Conservation (phyloP, 2,329 filamentous ascomycete genomes). For the Fusarium siculi region DNA sequence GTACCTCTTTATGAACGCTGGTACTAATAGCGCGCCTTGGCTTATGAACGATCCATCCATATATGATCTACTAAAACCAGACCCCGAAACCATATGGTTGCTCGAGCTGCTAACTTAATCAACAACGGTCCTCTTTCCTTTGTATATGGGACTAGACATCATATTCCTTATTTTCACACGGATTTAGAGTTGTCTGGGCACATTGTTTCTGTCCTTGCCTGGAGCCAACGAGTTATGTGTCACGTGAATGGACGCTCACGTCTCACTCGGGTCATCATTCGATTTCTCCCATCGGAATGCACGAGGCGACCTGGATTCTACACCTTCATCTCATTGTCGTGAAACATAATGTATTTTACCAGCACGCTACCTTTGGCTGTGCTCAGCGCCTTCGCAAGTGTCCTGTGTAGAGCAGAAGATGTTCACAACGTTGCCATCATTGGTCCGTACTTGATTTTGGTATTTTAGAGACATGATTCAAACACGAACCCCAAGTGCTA, state of each 20-base stretch:
- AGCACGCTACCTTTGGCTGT: constrained; percentile 29
- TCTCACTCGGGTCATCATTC: neutral
- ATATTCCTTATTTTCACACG: neutral
- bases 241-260: constrained; percentile 6
- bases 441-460: constrained; percentile 42
- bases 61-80: neutral
- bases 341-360: constrained; percentile 29
- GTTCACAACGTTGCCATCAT: constrained; percentile 52
- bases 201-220: neutral
- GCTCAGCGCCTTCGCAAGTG: constrained; percentile 28
- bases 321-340: neutral
- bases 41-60: neutral
- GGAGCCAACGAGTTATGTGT: neutral
- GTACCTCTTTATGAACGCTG: no score
- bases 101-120: neutral
- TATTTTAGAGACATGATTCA: neutral
- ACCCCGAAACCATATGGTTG: neutral
- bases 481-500: neutral
- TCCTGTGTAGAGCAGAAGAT: constrained; percentile 15
- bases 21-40: neutral
- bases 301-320: neutral
- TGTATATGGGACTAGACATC: neutral
- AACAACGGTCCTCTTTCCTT: neutral
- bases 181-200: neutral
- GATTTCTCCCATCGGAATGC: neutral